These are phyloP conservation scores for Fusarium sacchari DNA, from an alignment of 2,329 filamentous ascomycete genomes.

Conservation along the genomic window DNA sequence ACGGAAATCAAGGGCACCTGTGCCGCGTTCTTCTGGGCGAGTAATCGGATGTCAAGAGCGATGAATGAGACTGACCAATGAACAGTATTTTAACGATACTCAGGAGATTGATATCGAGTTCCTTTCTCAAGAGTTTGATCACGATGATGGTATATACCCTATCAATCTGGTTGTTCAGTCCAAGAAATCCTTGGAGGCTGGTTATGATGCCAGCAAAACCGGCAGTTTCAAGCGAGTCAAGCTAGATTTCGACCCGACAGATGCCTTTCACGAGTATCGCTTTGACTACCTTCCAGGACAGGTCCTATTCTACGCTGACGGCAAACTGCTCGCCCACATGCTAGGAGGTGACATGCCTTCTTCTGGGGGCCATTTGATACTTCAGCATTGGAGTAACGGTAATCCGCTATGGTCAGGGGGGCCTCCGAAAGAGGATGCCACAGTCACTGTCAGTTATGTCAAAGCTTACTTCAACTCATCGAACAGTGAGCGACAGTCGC, in stretches of 20 bases:
- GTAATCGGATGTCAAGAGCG: slow-evolving; percentile 26
- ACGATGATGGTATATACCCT: slow-evolving; percentile 60
- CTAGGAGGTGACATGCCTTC: slow-evolving; percentile 66
- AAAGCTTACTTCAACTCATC: slow-evolving; percentile 85
- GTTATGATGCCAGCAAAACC: slow-evolving; percentile 71
- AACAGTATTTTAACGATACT: slow-evolving; percentile 79
- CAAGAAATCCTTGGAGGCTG: slow-evolving; percentile 63
- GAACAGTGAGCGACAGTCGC: slow-evolving; percentile 35
- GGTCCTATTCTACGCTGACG: slow-evolving; percentile 77
- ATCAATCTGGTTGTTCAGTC: slow-evolving; percentile 83
- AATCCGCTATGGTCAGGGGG: slow-evolving; percentile 76
- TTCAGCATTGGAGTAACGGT: slow-evolving; percentile 84
- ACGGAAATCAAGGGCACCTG: slow-evolving; percentile 73
- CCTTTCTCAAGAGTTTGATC: slow-evolving; percentile 72
- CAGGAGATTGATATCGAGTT: slow-evolving; percentile 87
- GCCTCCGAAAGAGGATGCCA: slow-evolving; percentile 70
- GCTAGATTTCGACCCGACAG: slow-evolving; percentile 73
- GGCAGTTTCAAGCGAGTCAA: slow-evolving; percentile 65
- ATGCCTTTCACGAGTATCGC: slow-evolving; percentile 79
- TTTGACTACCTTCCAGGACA: slow-evolving; percentile 74
- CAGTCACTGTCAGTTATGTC: slow-evolving; percentile 73
- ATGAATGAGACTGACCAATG: background rate
- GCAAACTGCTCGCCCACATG: slow-evolving; percentile 65
- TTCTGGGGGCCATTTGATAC: slow-evolving; percentile 70
- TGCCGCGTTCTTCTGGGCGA: slow-evolving; percentile 82